Base-by-base conservation (phyloP, 805 yeast species). In the Candida krabiensis region DNA sequence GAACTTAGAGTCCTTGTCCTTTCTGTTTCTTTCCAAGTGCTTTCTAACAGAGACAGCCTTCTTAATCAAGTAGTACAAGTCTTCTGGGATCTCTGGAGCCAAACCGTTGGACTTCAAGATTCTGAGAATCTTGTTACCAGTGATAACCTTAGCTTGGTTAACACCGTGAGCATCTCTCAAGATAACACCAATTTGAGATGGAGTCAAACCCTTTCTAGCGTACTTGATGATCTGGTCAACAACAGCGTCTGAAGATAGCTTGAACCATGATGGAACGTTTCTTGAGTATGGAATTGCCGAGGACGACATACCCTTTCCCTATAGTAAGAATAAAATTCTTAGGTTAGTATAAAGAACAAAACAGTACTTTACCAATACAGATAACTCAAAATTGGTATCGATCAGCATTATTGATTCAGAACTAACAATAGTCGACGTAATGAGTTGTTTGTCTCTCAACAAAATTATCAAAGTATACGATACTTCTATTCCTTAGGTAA, bases 91-190 rank as follows among this genome's bases (percentile, higher is more conserved):
- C 79, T 93, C 99, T 74, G 99, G 98, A 68, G 98, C 99, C 69
- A 93, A 87, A 84, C 99, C 99, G 82, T 90, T 89, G 53, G 98
- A 86, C 78, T 91, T 93, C 73, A 93, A 83, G 80, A 93, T 90
- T 86, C 99, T 90, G 75, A 93, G 85, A 67, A 93, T 85, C 87
- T 93, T 93, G 96, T 90, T 83, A 82, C 98, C 98, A 62, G 99
- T 91, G 77, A 88, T 88, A 67, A 91, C 83, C 80, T 85, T 88
- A 62, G 96, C 75, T 78, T 90, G 96, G 70, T 96, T 83, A 65
- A 93, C 98, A 78, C 99, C 99, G 81, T 93, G 98, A 64, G 98
- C 93, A 79, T 93, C 99, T 83, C 99, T 89, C 73, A 93, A 86
- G 66, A 89, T 76, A 69, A 93, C 99, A 87, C 99, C 99, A 56